Conservation (phyloP, 2,329 filamentous ascomycete genomes). For the Sporothrix schenckii region DNA sequence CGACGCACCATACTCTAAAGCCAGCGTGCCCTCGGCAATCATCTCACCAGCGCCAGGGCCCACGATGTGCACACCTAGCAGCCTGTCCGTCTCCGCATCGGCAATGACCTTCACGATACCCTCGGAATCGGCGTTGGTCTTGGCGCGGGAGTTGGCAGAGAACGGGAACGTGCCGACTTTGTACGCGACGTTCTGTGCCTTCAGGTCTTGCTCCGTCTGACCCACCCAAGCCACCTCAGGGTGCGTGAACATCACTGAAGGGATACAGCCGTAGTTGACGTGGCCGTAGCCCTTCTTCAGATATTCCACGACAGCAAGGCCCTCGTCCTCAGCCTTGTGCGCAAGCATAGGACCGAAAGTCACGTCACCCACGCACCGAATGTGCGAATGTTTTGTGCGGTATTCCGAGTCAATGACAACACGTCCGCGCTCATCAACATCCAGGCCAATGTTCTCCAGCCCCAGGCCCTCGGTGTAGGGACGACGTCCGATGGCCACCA, state of each 20-base stretch:
- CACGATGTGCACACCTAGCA: slow-evolving; percentile 95
- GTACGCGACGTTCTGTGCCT: slow-evolving; percentile 87
- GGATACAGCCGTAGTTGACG: slow-evolving; percentile 98
- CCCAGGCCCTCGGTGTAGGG: slow-evolving; percentile 92
- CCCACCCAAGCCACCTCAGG: slow-evolving; percentile 99
- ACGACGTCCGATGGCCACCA: slow-evolving; percentile 93
- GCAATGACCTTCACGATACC: slow-evolving; percentile 96
- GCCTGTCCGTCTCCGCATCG: slow-evolving; percentile 93
- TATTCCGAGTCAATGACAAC: slow-evolving; percentile 98
- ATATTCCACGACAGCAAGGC: slow-evolving; percentile 90
- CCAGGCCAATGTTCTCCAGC: slow-evolving; percentile 89
- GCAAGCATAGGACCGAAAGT: slow-evolving; percentile 99
- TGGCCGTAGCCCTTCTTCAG: slow-evolving; percentile 98
- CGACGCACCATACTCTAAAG: slow-evolving; percentile 93
- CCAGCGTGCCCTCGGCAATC: slow-evolving; percentile 96
- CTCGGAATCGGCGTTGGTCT: slow-evolving; percentile 97
- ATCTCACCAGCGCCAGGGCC: slow-evolving; percentile 97
- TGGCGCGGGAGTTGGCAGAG: slow-evolving; percentile 95
- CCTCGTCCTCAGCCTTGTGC: slow-evolving; percentile 99
- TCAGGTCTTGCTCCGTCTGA: slow-evolving; percentile 94
- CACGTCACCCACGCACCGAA: slow-evolving; percentile 92
- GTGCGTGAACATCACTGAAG: slow-evolving; percentile 99
- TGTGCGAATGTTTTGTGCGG: slow-evolving; percentile 96
- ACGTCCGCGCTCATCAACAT: slow-evolving; percentile 89
- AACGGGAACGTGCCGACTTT: slow-evolving; percentile 94